Evolutionary conservation across 2,329 filamentous ascomycete genomes (phyloP).

Genomic region (Colletotrichum sp.): DNA sequence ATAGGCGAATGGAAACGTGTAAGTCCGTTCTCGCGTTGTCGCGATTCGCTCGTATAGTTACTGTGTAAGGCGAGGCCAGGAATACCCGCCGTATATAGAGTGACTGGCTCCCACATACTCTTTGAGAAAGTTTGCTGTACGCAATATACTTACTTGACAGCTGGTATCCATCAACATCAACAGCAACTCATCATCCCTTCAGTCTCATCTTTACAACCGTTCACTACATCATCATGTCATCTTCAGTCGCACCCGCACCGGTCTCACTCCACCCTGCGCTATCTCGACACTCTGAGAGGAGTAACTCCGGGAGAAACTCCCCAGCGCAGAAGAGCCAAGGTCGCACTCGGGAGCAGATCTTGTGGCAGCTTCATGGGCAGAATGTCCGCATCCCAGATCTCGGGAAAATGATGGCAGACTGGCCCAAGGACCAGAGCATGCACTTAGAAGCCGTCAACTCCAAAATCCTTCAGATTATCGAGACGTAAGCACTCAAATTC

Average conservation of each 20-base stretch:
- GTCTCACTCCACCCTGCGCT: not conserved
- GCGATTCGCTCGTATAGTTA: not conserved
- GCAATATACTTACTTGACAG: not conserved
- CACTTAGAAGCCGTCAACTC: not conserved
- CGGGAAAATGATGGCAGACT: not conserved
- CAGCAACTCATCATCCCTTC: not conserved
- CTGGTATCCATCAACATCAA: not conserved
- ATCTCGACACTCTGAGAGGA: not conserved
- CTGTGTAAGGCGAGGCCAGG: not conserved
- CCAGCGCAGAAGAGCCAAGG: not conserved
- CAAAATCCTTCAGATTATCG: constrained; percentile 3
- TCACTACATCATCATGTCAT: not conserved
- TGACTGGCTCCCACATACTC: not conserved
- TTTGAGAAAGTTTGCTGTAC: not conserved
- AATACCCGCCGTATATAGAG: not conserved
- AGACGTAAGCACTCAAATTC: not conserved
- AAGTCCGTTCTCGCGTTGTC: not conserved
- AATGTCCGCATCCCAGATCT: constrained; percentile 3
- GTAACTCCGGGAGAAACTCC: not conserved
- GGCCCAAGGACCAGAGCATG: not conserved
- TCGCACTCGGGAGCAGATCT: not conserved
- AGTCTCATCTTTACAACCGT: not conserved
- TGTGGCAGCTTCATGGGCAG: constrained; percentile 7
- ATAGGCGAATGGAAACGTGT: not conserved
- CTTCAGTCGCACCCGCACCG: not conserved